Conservation (phyloP, 169 alveolate species). For the Cytauxzoon felis region DNA sequence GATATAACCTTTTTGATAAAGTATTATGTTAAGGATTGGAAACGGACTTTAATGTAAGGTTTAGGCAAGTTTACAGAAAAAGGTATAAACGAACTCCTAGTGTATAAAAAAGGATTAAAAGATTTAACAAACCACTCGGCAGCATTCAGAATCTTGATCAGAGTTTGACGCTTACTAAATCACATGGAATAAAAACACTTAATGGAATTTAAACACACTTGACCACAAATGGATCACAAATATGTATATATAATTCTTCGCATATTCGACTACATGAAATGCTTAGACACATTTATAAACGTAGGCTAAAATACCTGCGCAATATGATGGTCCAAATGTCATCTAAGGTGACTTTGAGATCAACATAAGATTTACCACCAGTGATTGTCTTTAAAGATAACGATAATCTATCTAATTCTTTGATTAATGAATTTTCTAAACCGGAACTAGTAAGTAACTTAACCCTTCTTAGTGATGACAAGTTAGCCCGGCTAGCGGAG, state of each 20-base stretch:
- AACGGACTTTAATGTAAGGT: conserved; percentile 19
- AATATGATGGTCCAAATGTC: conserved; percentile 35
- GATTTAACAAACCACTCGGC: conserved; percentile 36
- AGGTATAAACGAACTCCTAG: conserved; percentile 39
- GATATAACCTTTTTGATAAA: conserved; percentile 9
- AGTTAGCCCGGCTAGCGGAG: neutral
- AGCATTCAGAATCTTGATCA: conserved; percentile 24
- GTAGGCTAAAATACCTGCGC: neutral
- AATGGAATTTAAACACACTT: neutral
- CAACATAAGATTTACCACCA: conserved; percentile 35
- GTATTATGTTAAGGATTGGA: neutral
- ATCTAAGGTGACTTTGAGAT: conserved; percentile 9
- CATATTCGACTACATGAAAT: conserved; percentile 28
- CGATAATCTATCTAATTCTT: conserved; percentile 23
- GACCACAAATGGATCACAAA: conserved; percentile 47
- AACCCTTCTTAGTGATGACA: conserved; percentile 3
- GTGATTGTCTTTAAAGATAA: conserved; percentile 12
- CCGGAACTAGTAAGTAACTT: conserved; percentile 44
- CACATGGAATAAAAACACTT: no score
- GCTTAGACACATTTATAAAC: neutral
- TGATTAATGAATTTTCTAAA: conserved; percentile 22
- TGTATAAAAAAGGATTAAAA: neutral
- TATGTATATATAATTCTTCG: conserved; percentile 45
- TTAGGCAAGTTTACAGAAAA: conserved; percentile 30
- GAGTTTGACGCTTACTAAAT: neutral